phyloP scores from a whole-genome alignment of 768 basidiomycete genomes.

The Kwoniella heveanensis region DNA sequence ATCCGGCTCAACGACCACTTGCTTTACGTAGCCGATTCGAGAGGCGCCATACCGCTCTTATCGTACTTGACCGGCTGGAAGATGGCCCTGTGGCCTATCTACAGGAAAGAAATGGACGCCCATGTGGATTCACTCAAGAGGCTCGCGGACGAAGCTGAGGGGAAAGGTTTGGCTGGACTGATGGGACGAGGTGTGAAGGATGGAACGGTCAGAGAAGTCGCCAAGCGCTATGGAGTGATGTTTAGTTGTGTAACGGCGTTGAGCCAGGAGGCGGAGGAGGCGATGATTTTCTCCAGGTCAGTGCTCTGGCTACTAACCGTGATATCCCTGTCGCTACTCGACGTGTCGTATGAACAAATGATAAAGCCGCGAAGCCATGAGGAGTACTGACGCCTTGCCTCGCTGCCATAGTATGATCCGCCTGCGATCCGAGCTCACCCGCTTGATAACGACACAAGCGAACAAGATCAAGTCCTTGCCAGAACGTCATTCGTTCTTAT shows the following conservation, averaged over 20 bases:
- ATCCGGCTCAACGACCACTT: constrained; percentile 86
- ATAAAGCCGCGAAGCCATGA: too few relatives aligned
- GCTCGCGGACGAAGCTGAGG: constrained; percentile 69
- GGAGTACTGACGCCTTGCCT: too few relatives aligned
- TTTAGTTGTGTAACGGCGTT: constrained; percentile 82
- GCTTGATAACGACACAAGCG: constrained; percentile 73
- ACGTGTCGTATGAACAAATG: too few relatives aligned
- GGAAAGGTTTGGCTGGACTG: constrained; percentile 48
- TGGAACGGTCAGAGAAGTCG: constrained; percentile 68
- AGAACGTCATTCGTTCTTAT: constrained; percentile 69
- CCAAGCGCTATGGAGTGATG: constrained; percentile 72
- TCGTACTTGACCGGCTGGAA: constrained; percentile 77
- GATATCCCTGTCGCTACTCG: too few relatives aligned
- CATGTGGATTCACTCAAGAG: constrained; percentile 80
- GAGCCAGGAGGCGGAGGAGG: constrained; percentile 82
- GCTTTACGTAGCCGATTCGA: constrained; percentile 71
- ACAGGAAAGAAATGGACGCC: constrained; percentile 83
- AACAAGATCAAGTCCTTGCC: constrained; percentile 66
- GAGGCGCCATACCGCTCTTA: constrained; percentile 77
- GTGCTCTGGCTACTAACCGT: constrained; percentile 45
- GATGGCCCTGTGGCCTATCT: constrained; percentile 88
- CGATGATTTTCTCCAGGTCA: constrained; percentile 95
- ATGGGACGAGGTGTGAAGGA: constrained; percentile 70
- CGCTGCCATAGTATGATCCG: constrained; percentile 78
- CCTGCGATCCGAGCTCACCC: constrained; percentile 78